Percentiles rank a stretch among this genome's conserved stretches.
Conservation (phyloP, 805 yeast genomes). For the Candida orba region DNA sequence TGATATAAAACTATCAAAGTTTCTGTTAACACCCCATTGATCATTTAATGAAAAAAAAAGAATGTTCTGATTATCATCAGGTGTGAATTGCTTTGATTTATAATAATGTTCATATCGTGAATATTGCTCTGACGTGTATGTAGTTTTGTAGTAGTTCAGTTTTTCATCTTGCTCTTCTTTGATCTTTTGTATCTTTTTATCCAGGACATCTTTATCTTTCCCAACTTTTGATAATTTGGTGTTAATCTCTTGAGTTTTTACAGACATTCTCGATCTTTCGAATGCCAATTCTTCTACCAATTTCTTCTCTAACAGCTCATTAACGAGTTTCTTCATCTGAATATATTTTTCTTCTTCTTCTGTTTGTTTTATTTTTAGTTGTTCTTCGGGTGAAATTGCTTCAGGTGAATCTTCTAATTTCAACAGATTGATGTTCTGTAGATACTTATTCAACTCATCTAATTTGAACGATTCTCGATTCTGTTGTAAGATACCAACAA, state of each 20-base stretch:
- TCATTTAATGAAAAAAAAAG: constrained; percentile 21
- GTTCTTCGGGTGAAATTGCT: too few relatives aligned
- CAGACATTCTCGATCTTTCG: not conserved
- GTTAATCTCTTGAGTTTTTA: too few relatives aligned
- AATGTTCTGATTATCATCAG: constrained; percentile 7
- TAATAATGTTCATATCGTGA: not conserved
- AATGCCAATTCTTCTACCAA: not conserved
- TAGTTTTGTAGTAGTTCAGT: not conserved
- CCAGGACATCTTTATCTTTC: not conserved
- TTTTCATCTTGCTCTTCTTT: not conserved
- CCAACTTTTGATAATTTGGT: not conserved
- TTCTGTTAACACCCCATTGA: constrained; percentile 31
- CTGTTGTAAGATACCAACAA: too few relatives aligned
- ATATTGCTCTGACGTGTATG: not conserved
- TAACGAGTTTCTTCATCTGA: not conserved
- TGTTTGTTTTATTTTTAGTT: too few relatives aligned
- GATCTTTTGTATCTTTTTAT: not conserved
- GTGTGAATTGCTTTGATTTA: not conserved
- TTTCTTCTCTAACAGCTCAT: not conserved
- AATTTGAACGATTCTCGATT: too few relatives aligned
- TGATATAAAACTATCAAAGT: constrained; percentile 27
- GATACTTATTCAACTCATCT: too few relatives aligned
- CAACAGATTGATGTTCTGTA: too few relatives aligned
- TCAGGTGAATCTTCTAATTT: too few relatives aligned
- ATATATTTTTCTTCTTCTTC: not conserved